phyloP scores from a whole-genome alignment of 495 filamentous ascomycete species.

The Lindgomyces ingoldianus region DNA sequence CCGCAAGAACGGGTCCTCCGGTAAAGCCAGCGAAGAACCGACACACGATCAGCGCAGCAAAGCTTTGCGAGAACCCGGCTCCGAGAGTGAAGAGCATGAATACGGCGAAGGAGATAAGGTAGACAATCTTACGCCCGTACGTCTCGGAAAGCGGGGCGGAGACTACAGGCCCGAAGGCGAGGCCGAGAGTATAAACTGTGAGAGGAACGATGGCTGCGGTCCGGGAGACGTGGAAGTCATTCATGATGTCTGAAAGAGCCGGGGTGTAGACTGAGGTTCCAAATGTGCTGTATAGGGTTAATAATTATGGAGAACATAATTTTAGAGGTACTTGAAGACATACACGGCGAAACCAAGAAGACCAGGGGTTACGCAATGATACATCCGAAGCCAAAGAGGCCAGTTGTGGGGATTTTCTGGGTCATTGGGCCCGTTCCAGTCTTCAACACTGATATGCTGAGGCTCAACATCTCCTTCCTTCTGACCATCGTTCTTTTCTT shows the following conservation, averaged over 20 bases:
- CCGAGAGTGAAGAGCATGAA: conserved; percentile 66
- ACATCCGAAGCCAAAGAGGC: conserved; percentile 36
- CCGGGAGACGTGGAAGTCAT: conserved; percentile 38
- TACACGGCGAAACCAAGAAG: conserved; percentile 42
- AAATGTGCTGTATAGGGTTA: conserved; percentile 23
- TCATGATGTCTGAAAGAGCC: conserved; percentile 33
- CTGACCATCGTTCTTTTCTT: background rate
- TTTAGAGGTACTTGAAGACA: conserved; percentile 18
- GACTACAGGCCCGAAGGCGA: conserved; percentile 43
- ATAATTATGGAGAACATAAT: background rate
- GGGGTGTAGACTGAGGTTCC: conserved; percentile 44
- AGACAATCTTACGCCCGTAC: conserved; percentile 42
- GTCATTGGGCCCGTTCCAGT: conserved; percentile 47
- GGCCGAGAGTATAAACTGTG: conserved; percentile 43
- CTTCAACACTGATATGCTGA: background rate
- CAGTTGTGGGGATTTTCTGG: conserved; percentile 49
- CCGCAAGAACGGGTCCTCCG: conserved; percentile 56
- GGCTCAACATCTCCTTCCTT: background rate
- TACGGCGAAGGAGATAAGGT: conserved; percentile 47
- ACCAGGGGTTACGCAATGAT: conserved; percentile 37
- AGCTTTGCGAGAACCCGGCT: conserved; percentile 56
- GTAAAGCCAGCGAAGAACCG: conserved; percentile 64
- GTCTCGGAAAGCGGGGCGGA: conserved; percentile 45
- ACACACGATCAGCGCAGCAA: conserved; percentile 57
- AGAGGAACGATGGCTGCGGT: conserved; percentile 41